Conservation (phyloP, 768 basidiomycete species). For the Erythrobasidium yunnanense region DNA sequence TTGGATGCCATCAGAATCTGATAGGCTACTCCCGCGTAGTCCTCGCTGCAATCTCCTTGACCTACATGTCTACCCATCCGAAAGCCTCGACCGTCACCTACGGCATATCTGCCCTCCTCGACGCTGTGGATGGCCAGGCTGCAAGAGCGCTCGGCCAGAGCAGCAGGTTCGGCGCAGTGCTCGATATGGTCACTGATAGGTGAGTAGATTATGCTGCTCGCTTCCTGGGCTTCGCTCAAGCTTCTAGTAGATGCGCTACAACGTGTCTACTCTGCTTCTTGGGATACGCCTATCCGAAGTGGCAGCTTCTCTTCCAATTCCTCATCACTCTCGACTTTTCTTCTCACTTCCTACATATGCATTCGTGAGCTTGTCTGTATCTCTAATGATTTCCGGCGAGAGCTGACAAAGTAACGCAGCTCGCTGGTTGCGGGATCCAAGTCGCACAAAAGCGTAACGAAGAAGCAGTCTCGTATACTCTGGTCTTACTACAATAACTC, state of each 20-base stretch:
- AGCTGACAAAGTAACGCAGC: no score
- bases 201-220: slow-evolving; percentile 42
- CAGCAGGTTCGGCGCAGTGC: slow-evolving; percentile 89
- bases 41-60: slow-evolving; percentile 73
- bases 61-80: slow-evolving; percentile 91
- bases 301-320: slow-evolving; percentile 77
- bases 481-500: slow-evolving; percentile 89
- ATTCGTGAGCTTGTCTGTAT: slow-evolving; percentile 55
- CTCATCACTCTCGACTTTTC: slow-evolving; percentile 94
- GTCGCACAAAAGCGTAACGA: slow-evolving; percentile 84
- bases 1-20: slow-evolving; percentile 49
- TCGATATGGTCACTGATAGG: slow-evolving; percentile 99
- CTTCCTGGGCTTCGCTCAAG: neutral
- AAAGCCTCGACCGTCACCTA: slow-evolving; percentile 83
- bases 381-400: no score
- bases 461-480: slow-evolving; percentile 82
- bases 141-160: slow-evolving; percentile 80
- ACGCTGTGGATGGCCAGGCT: slow-evolving; percentile 88
- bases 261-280: slow-evolving; percentile 89
- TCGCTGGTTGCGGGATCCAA: slow-evolving; percentile 86
- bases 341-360: slow-evolving; percentile 99
- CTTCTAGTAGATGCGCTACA: slow-evolving; percentile 70
- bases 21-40: slow-evolving; percentile 82
- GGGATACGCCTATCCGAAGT: slow-evolving; percentile 75
- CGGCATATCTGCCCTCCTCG: slow-evolving; percentile 77